phyloP scores from a whole-genome alignment of 2,329 filamentous ascomycete genomes.

The Tetracladium maxilliforme region DNA sequence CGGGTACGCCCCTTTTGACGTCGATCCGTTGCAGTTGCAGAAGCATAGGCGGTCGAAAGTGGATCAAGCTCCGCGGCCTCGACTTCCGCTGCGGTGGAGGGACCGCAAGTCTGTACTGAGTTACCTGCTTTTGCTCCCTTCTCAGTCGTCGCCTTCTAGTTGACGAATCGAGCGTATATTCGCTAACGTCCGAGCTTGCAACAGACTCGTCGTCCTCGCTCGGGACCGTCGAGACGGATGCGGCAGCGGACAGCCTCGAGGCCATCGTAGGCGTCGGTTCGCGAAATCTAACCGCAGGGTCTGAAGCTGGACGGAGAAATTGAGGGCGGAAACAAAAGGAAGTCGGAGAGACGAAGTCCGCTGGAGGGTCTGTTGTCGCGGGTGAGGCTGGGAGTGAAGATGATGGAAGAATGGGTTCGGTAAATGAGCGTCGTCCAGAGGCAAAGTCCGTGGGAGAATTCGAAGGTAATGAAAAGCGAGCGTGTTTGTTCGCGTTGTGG shows the following conservation, averaged over 20 bases:
- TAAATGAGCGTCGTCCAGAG: too few relatives aligned
- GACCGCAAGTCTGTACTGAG: slow-evolving; percentile 52
- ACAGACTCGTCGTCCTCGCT: neutral
- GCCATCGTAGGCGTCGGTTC: too few relatives aligned
- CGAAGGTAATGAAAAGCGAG: slow-evolving; percentile 1
- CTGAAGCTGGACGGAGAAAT: too few relatives aligned
- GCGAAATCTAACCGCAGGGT: too few relatives aligned
- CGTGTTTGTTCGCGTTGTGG: neutral
- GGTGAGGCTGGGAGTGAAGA: too few relatives aligned
- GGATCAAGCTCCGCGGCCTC: slow-evolving; percentile 37
- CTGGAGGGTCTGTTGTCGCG: too few relatives aligned
- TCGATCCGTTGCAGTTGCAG: slow-evolving; percentile 58
- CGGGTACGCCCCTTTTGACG: slow-evolving; percentile 46
- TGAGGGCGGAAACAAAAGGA: too few relatives aligned
- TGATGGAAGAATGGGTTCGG: too few relatives aligned
- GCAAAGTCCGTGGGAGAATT: slow-evolving; percentile 2
- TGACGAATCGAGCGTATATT: slow-evolving; percentile 24
- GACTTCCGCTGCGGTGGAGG: slow-evolving; percentile 43
- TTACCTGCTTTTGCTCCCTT: slow-evolving; percentile 35
- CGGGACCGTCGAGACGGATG: neutral
- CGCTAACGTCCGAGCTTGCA: slow-evolving; percentile 24
- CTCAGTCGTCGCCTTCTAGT: slow-evolving; percentile 18
- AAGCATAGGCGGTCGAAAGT: slow-evolving; percentile 52
- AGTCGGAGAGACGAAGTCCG: too few relatives aligned
- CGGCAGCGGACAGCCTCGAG: slow-evolving; percentile 7